phyloP scores from a whole-genome alignment of 169 alveolate species.

The Neospora caninum region DNA sequence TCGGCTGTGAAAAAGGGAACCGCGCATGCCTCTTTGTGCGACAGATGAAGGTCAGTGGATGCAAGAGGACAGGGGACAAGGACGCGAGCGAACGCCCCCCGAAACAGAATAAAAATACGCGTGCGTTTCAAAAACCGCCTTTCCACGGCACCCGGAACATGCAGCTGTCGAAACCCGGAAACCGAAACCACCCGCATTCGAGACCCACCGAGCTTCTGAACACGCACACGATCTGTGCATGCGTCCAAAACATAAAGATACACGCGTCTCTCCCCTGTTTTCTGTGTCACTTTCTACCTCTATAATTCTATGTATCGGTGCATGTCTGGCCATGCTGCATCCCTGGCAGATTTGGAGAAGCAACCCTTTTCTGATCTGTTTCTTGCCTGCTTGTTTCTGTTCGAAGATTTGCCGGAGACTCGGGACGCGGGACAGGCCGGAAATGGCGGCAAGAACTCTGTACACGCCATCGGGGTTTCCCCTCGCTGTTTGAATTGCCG shows the following conservation, averaged over 20 bases:
- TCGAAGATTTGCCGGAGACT: constrained; percentile 74
- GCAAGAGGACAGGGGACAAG: background rate
- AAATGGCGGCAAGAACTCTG: constrained; percentile 87
- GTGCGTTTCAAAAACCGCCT: background rate
- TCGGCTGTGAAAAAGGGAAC: constrained; percentile 46
- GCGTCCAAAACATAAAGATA: too few species aligned
- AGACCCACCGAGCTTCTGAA: too few species aligned
- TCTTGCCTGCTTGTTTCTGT: constrained; percentile 61
- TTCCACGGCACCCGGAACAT: too few species aligned
- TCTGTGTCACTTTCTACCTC: too few species aligned
- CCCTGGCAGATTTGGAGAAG: background rate
- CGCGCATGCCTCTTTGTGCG: too few species aligned
- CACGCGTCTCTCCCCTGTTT: too few species aligned
- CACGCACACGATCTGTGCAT: too few species aligned
- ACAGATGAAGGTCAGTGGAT: background rate
- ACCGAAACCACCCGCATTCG: too few species aligned
- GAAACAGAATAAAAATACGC: background rate
- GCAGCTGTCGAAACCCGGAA: too few species aligned
- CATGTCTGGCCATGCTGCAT: too few species aligned
- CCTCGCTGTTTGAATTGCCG: constrained; percentile 77
- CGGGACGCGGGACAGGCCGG: constrained; percentile 86
- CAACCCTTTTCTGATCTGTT: background rate
- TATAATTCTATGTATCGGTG: too few species aligned
- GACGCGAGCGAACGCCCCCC: too few species aligned
- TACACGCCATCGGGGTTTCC: constrained; percentile 86